Evolutionary conservation across 2,329 filamentous ascomycete species (phyloP).

Genomic region (Cordyceps fumosorosea): DNA sequence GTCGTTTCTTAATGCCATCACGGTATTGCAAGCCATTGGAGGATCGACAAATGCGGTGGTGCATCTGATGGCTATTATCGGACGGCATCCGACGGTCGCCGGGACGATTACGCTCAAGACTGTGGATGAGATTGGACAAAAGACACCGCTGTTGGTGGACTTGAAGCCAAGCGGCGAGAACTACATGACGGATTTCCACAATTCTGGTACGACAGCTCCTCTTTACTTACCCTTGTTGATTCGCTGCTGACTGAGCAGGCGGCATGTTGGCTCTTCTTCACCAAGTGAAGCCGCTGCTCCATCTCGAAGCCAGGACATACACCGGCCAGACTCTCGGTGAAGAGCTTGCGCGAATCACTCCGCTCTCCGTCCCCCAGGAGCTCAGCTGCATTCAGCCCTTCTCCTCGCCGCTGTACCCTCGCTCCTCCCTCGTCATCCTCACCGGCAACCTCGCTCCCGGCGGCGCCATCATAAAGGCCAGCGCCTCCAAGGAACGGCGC

Average conservation of each 20-base stretch:
- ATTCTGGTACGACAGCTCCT: constrained; percentile 40
- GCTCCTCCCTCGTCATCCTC: constrained; percentile 76
- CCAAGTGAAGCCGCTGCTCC: constrained; percentile 66
- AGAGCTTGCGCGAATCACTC: constrained; percentile 65
- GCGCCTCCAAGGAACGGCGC: constrained; percentile 68
- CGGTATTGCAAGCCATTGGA: constrained; percentile 78
- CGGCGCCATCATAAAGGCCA: constrained; percentile 86
- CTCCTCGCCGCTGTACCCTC: constrained; percentile 56
- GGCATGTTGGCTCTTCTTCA: constrained; percentile 79
- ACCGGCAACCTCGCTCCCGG: constrained; percentile 76
- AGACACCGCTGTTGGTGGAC: constrained; percentile 75
- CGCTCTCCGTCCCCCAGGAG: constrained; percentile 39
- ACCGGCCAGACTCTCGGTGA: constrained; percentile 78
- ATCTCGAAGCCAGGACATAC: constrained; percentile 73
- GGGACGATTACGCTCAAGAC: constrained; percentile 64
- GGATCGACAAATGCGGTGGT: constrained; percentile 82
- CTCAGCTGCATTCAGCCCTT: constrained; percentile 59
- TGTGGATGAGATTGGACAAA: constrained; percentile 69
- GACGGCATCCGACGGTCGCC: constrained; percentile 61
- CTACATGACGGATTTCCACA: constrained; percentile 86
- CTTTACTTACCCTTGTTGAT: background rate
- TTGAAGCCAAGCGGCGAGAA: constrained; percentile 81
- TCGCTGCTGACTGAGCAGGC: constrained; percentile 34
- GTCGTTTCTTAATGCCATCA: constrained; percentile 78
- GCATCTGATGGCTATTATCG: constrained; percentile 79